Conservation (phyloP, 257 asterid species). For the Plantago ovata region DNA sequence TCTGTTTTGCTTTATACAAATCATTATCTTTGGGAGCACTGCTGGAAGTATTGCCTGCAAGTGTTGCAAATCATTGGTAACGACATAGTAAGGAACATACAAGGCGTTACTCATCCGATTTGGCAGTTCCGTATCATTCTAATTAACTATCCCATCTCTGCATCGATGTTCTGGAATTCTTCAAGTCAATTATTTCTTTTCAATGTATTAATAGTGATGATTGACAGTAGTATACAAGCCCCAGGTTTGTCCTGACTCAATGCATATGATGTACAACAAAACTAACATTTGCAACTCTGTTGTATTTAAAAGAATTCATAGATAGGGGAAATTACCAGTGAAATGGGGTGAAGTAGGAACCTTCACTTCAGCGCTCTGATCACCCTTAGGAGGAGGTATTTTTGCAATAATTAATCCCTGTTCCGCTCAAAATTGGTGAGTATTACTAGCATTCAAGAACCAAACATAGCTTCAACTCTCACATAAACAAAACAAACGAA, state of each 20-base stretch:
- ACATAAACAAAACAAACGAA: background rate
- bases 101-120: no score
- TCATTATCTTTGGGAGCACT: slow-evolving; percentile 62
- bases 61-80: background rate
- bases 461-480: background rate
- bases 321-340: slow-evolving; percentile 31
- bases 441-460: slow-evolving; percentile 9
- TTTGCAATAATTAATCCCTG: slow-evolving; percentile 57
- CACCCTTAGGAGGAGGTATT: slow-evolving; percentile 34
- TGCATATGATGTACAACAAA: background rate
- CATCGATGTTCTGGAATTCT: no score
- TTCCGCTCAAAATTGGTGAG: slow-evolving; percentile 8
- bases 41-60: slow-evolving; percentile 50
- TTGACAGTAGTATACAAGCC: background rate
- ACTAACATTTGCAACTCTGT: background rate
- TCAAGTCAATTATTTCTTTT: no score
- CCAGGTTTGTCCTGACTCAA: background rate
- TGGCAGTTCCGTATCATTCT: no score
- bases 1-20: slow-evolving; percentile 65
- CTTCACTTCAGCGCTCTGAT: slow-evolving; percentile 34
- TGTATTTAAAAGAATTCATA: background rate
- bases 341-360: slow-evolving; percentile 35
- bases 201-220: background rate
- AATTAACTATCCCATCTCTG: no score
- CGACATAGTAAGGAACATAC: no score